Conservation (phyloP, 1,284 basidiomycete genomes). For the Sporisorium iseilematis-ciliati region DNA sequence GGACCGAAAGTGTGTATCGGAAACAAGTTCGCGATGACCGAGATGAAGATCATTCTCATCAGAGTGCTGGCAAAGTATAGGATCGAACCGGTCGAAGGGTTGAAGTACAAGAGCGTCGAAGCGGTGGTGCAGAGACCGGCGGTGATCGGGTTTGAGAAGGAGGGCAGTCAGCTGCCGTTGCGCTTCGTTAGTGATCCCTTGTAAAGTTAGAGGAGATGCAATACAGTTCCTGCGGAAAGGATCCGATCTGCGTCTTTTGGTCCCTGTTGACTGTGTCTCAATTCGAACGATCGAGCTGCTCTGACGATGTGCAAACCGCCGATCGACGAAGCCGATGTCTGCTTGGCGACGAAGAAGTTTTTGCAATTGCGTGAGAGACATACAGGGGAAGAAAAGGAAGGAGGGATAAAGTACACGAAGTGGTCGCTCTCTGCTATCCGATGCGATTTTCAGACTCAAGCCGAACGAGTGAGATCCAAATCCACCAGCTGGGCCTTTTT, state of each 20-base stretch:
- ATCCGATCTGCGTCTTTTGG: background rate
- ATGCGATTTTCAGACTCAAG: conserved; percentile 8
- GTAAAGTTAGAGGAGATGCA: conserved; percentile 6
- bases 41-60: conserved; percentile 54
- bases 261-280: background rate
- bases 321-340: background rate
- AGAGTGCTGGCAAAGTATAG: conserved; percentile 38
- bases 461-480: conserved; percentile 32
- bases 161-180: conserved; percentile 47
- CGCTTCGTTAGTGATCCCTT: conserved; percentile 38
- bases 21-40: conserved; percentile 57
- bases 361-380: conserved; percentile 9
- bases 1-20: conserved; percentile 66
- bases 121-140: conserved; percentile 52
- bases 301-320: background rate
- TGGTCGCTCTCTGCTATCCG: conserved; percentile 9
- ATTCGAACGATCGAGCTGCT: background rate
- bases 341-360: background rate
- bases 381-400: background rate
- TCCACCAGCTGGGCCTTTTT: conserved; percentile 54
- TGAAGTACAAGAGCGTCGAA: conserved; percentile 51
- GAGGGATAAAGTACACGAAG: conserved; percentile 9
- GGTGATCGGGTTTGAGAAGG: conserved; percentile 46
- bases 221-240: background rate
- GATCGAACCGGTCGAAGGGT: conserved; percentile 39